Conservation (phyloP, 306 rosid species). For the Calophaca sinica region DNA sequence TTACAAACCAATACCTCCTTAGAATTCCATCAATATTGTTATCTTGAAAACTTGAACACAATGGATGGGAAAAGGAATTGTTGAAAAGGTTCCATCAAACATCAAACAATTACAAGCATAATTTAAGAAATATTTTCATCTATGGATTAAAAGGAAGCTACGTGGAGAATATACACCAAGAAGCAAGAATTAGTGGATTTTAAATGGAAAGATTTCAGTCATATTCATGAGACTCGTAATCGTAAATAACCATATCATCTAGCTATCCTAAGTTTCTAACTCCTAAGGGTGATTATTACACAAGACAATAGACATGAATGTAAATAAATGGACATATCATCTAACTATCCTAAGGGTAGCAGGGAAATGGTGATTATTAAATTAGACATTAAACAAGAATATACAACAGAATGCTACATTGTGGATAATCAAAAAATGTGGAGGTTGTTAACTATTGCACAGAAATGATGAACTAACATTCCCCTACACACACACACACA, state of each 20-base stretch:
- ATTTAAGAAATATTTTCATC: constrained; percentile 19
- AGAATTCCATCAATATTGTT: constrained; percentile 32
- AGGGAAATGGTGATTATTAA: constrained; percentile 8
- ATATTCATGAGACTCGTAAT: background rate
- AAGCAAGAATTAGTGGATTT: constrained; percentile 20
- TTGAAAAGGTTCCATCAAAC: constrained; percentile 27
- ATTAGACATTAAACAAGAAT: background rate
- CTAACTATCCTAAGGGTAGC: background rate
- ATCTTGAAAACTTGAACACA: constrained; percentile 31
- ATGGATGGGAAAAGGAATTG: background rate
- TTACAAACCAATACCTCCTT: constrained; percentile 17
- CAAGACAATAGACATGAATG: background rate
- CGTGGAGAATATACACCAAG: constrained; percentile 33
- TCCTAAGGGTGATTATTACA: constrained; percentile 24
- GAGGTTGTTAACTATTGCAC: background rate
- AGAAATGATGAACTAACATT: background rate
- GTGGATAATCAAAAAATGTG: background rate
- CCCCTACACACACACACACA: background rate
- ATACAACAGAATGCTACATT: constrained; percentile 8
- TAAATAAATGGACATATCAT: background rate
- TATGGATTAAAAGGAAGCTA: constrained; percentile 8
- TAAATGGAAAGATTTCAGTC: background rate
- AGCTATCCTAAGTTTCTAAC: constrained; percentile 1
- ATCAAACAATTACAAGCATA: constrained; percentile 3
- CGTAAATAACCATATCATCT: constrained; percentile 8